Conservation (phyloP, 495 filamentous ascomycete genomes). For the Penicillium paxilli region DNA sequence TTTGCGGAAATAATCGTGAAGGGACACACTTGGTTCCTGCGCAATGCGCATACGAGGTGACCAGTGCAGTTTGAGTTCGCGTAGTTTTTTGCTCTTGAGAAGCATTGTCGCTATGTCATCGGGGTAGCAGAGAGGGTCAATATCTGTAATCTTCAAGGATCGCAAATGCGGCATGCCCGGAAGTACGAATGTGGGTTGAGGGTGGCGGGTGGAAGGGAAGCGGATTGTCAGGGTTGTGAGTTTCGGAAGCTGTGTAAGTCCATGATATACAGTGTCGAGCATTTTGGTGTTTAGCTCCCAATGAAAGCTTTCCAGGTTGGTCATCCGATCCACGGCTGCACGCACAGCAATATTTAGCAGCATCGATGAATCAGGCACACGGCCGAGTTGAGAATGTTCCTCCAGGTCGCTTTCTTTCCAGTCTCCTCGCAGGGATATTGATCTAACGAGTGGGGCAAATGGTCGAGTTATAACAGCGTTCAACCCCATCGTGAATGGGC, state of each 20-base stretch:
- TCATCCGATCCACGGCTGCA: constrained; percentile 60
- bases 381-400: constrained; percentile 54
- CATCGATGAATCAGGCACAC: constrained; percentile 64
- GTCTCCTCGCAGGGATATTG: constrained; percentile 54
- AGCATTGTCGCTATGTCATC: constrained; percentile 63
- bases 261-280: constrained; percentile 58
- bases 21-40: constrained; percentile 55
- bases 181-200: constrained; percentile 57
- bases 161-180: constrained; percentile 58
- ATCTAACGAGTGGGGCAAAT: constrained; percentile 51
- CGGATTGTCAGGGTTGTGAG: constrained; percentile 56
- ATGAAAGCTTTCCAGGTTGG: constrained; percentile 54
- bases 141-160: constrained; percentile 53
- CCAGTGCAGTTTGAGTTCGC: constrained; percentile 58
- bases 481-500: constrained; percentile 63
- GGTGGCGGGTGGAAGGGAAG: constrained; percentile 56
- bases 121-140: constrained; percentile 65
- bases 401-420: constrained; percentile 60
- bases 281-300: constrained; percentile 67
- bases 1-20: constrained; percentile 59
- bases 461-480: constrained; percentile 60
- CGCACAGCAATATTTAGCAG: constrained; percentile 61
- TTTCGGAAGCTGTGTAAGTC: constrained; percentile 46
- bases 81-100: constrained; percentile 50
- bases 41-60: constrained; percentile 60